A percentile compares a stretch with the other conserved stretches of the same genome.
Conservation (phyloP, 495 filamentous ascomycete genomes). For the Elasticomyces elasticus region DNA sequence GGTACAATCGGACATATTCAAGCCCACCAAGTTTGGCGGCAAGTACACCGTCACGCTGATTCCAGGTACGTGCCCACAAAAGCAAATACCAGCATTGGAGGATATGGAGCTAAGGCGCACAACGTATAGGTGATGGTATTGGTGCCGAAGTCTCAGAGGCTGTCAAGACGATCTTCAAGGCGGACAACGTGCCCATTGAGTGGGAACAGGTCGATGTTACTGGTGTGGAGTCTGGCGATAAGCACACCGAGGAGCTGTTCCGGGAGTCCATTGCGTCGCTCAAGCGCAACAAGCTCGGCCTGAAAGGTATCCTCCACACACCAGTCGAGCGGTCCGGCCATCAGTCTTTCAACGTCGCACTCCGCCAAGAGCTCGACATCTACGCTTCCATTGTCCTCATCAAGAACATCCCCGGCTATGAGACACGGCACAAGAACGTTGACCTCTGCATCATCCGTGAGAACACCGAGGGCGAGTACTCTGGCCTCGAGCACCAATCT, state of each 20-base stretch:
- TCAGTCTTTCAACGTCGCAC: conserved; percentile 98
- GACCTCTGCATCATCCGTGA: conserved; percentile 99
- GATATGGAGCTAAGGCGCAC: conserved; percentile 14
- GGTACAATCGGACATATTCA: conserved; percentile 82
- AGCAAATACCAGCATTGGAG: conserved; percentile 14
- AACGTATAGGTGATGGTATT: conserved; percentile 74
- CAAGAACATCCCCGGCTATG: conserved; percentile 98
- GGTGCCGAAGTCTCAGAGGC: conserved; percentile 96
- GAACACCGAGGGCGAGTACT: conserved; percentile 99
- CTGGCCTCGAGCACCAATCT: conserved; percentile 94
- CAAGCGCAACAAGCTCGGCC: conserved; percentile 92
- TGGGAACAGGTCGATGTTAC: conserved; percentile 98
- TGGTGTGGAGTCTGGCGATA: conserved; percentile 75
- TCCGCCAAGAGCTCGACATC: conserved; percentile 98
- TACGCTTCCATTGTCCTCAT: conserved; percentile 96
- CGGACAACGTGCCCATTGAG: conserved; percentile 94
- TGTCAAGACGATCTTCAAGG: conserved; percentile 98
- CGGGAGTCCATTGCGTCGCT: conserved; percentile 87
- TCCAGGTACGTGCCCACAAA: conserved; percentile 50
- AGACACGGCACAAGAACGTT: conserved; percentile 91
- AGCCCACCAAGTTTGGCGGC: conserved; percentile 97
- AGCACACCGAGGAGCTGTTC: conserved; percentile 90
- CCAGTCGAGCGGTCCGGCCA: conserved; percentile 94
- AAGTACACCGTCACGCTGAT: conserved; percentile 99
- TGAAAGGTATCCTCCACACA: conserved; percentile 96